Evolutionary conservation across 805 yeast species (phyloP), one percentile per base, ranked within the genome.

Genomic region (Wickerhamiella musiphila): DNA sequence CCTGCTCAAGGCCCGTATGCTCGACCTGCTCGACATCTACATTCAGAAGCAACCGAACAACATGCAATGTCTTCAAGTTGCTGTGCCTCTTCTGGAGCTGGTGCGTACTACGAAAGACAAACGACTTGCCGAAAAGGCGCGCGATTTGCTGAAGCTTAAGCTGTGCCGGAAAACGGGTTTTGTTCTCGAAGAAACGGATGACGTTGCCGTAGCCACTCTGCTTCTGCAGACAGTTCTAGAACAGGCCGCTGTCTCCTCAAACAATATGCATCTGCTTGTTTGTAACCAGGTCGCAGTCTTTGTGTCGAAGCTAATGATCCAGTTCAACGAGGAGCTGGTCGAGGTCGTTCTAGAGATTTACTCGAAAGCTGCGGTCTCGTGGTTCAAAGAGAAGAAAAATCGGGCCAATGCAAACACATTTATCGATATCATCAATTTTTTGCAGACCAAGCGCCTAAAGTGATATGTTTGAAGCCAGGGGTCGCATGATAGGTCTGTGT

Each of bases 401-500:
- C 68, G 65, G 41, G 52, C 68, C 15, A 63, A 65, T 14, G 59
- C 75, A 6, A 57, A 66, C 9, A 49, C 78, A 46, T 82, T 78
- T 49, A 65, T 71, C 41, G 94, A 83, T 44, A 69, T 81, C 39
- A 65, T 78, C 47, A 82, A 82, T 54, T 84, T 90, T 84, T 62
- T 40, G 57, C 77, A n/a, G 64, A 65, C 45, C 61, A 66, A 50
- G 35, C 39, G 43, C 13, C 29, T 25, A 25, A 23, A 19, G 14
- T n/a, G n/a, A n/a, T n/a, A n/a, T n/a, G n/a, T n/a, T n/a, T n/a
- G n/a, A n/a, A n/a, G n/a, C n/a, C n/a, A n/a, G n/a, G n/a, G n/a
- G n/a, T n/a, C n/a, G n/a, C n/a, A n/a, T n/a, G n/a, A n/a, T n/a
- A n/a, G n/a, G n/a, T n/a, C n/a, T n/a, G n/a, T n/a, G n/a, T n/a